Evolutionary conservation across 768 basidiomycete genomes (phyloP), one percentile per base, ranked within the genome.

Genomic region (Goffeauzyma gilvescens): DNA sequence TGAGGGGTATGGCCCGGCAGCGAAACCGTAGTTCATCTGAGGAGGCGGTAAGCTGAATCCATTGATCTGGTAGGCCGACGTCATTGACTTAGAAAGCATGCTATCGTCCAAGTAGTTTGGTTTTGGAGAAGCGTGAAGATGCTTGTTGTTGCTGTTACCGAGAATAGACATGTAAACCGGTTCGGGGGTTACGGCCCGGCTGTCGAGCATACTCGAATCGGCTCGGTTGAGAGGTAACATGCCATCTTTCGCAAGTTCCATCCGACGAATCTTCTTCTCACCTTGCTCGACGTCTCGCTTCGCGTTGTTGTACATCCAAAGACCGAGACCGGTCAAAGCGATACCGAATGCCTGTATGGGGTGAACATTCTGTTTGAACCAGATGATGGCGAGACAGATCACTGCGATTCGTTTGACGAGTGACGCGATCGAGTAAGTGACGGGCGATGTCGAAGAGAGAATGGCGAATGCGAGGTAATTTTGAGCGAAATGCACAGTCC

Each of bases 391-490:
- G 54, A 95, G 81, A 67, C 86, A 89, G 57, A 98, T 98, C 55
- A 98, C 93, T 34, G 78, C 86, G 42, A 98, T 87, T 20, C 93
- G 85, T 65, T 98, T 98, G 68, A 95, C 76, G 56, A 98, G 75
- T 3, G 86, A 93, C 2, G 93, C 93, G 62, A 98, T 96, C 40
- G 85, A 90, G 66, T 98, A 98, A 0, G 93, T 96, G 52, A 98
- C 93, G 15, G 93, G 90, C 9, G 90, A 95, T 2, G 86, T 90
- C 22, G 82, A 84, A 2, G 90, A 78, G 36, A 98, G 75, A 57
- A 98, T 84, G 60, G 89, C 72, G 67, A 98, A 98, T 23, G 93
- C 93, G 55, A 96, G 82, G 58, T 96, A 79, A 69, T 87, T 96
- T 65, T 98, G 93, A 1, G 77, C 78, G 55, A 93, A 98, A 66